Base-by-base conservation (phyloP, 1,139 yeast genomes). In the Debaryomyces psychrophilus region DNA sequence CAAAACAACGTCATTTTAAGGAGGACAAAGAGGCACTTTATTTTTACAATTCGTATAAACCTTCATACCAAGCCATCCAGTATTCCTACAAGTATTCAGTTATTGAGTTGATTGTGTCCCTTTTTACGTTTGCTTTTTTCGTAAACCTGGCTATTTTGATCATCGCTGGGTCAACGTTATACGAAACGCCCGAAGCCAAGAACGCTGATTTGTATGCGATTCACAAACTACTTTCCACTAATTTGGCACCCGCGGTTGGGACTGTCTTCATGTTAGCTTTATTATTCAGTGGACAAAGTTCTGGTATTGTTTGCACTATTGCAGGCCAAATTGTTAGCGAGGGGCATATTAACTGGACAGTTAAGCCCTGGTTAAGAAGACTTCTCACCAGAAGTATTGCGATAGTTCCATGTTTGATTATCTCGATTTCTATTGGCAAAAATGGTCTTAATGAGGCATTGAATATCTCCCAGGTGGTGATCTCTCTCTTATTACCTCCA, bases 321-420 rank as follows among this genome's bases (percentile, higher is more conserved):
- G 89, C 95, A 0, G 95, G 95, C 8, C 95, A 88, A 62, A 85
- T 88, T 56, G 90, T 88, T 3, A 78, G 88, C 54, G 95, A 88
- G 62, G 95, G 96, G 1, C 90, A 87, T 60, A 76, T 88, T 37
- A 79, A 82, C 50, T 87, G 95, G 95, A 79, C 79, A 14, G 61
- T 86, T 40, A 75, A 70, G 54, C 95, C 96, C 5, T 88, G 95
- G 95, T 60, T 83, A 41, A 76, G 95, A 61, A 73, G 95, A 56
- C 60, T 88, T 3, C 73, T 82, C 17, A 88, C 95, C 0, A 75
- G 96, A 65, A 67, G 77, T 14, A 81, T 88, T 49, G 83, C 95
- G 0, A 82, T 88, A 43, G 60, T 86, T 4, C 96, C 96, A 2
- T 86, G 92, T 60, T 66, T 88, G 36, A 70, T 76, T 4, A 82